A percentile compares a stretch with the other conserved stretches of the same genome.
Evolutionary conservation across 768 basidiomycete genomes (phyloP).

Genomic region (Rhodotorula kratochvilovae): DNA sequence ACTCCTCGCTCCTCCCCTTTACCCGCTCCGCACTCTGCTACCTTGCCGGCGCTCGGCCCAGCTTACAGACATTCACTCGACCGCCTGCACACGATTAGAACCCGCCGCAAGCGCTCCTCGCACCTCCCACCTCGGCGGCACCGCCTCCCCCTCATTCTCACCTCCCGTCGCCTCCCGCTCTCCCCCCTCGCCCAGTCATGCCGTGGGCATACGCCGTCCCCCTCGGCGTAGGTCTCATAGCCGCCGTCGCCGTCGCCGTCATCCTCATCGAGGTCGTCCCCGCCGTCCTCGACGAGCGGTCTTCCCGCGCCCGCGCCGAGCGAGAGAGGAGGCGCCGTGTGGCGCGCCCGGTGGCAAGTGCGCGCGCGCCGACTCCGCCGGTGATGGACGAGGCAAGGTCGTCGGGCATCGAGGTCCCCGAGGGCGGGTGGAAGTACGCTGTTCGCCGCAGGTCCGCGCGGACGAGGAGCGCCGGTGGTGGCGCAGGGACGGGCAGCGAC

Average conservation of each 20-base stretch:
- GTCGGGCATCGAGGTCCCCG: background rate
- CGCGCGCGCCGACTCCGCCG: background rate
- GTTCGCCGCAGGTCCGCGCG: background rate
- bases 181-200: background rate
- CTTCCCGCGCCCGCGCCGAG: background rate
- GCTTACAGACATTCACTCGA: too few species aligned
- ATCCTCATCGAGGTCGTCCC: conserved; percentile 17
- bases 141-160: background rate
- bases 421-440: background rate
- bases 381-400: background rate
- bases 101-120: too few species aligned
- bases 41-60: too few species aligned
- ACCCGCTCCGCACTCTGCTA: too few species aligned
- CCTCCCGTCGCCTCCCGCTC: background rate
- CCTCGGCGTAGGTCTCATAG: background rate
- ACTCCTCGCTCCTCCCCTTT: too few species aligned
- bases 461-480: background rate
- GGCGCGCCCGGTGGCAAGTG: background rate
- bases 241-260: conserved; percentile 9
- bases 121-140: background rate
- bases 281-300: background rate
- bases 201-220: conserved; percentile 8
- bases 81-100: too few species aligned
- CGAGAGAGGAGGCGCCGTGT: background rate
- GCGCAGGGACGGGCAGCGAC: background rate